Evolutionary conservation across 805 yeast species (phyloP).

Genomic region (Wickerhamomyces bisporus): DNA sequence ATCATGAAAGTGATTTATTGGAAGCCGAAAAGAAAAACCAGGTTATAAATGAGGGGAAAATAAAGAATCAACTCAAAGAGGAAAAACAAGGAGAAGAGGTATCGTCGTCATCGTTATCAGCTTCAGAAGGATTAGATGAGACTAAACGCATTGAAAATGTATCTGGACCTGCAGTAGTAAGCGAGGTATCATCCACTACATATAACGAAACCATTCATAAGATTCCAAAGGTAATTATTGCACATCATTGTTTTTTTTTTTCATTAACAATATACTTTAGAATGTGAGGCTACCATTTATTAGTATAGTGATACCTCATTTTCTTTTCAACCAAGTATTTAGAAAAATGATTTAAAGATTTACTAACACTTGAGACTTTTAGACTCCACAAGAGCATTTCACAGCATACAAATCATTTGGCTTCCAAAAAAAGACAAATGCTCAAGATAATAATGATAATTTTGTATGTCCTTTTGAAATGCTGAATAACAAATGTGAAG

Average conservation of each 20-base stretch:
- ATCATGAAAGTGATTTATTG: background rate
- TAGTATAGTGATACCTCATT: background rate
- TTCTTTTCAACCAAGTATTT: background rate
- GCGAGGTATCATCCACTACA: background rate
- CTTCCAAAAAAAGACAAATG: background rate
- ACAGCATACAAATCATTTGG: constrained; percentile 21
- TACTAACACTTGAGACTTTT: constrained; percentile 15
- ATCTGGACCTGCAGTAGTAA: background rate
- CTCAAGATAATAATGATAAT: constrained; percentile 1
- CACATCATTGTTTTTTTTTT: background rate
- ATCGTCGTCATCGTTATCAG: too few relatives aligned
- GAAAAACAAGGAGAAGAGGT: constrained; percentile 5
- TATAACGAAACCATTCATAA: constrained; percentile 20
- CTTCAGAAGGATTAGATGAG: too few relatives aligned
- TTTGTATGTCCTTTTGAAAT: constrained; percentile 22
- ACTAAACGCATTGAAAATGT: background rate
- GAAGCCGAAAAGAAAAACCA: background rate
- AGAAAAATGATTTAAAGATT: too few relatives aligned
- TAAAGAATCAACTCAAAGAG: constrained; percentile 8
- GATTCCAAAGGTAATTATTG: constrained; percentile 22
- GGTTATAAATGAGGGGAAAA: constrained; percentile 2
- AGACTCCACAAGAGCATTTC: constrained; percentile 17
- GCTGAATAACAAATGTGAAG: constrained; percentile 17
- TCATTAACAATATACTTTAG: background rate
- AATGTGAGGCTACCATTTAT: too few relatives aligned